A percentile compares a stretch with the other conserved stretches of the same genome.
Conservation (phyloP, 257 asterid genomes). For the Primulina eburnea region DNA sequence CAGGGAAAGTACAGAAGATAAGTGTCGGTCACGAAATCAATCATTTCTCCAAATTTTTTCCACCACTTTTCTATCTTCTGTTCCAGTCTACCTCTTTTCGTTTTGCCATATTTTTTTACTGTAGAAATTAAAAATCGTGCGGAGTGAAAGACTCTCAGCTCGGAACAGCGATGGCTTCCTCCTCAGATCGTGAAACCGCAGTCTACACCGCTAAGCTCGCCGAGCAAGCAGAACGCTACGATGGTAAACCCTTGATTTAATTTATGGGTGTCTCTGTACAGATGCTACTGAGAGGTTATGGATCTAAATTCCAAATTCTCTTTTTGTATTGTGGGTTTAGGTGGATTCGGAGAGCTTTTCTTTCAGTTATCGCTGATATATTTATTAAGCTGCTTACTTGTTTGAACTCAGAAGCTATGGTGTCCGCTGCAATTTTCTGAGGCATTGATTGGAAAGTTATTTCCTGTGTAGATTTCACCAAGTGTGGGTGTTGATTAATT, state of each 20-base stretch:
- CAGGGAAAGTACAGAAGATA: background rate
- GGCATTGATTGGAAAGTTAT: background rate
- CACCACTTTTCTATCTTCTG: slow-evolving; percentile 1
- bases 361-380: background rate
- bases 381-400: background rate
- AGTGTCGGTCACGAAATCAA: slow-evolving; percentile 2
- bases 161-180: slow-evolving; percentile 18
- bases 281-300: background rate
- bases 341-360: background rate
- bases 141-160: background rate
- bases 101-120: background rate
- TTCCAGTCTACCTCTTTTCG: background rate
- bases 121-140: slow-evolving; percentile 1
- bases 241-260: background rate
- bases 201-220: slow-evolving; percentile 20
- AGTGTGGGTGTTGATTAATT: background rate
- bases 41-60: background rate
- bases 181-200: slow-evolving; percentile 19
- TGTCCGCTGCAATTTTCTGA: background rate
- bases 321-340: background rate
- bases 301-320: background rate
- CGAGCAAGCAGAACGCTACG: slow-evolving; percentile 23
- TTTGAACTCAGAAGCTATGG: background rate
- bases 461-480: no score
- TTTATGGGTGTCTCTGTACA: background rate